Evolutionary conservation across 768 basidiomycete species (phyloP).

Genomic region (Lentinula boryana): DNA sequence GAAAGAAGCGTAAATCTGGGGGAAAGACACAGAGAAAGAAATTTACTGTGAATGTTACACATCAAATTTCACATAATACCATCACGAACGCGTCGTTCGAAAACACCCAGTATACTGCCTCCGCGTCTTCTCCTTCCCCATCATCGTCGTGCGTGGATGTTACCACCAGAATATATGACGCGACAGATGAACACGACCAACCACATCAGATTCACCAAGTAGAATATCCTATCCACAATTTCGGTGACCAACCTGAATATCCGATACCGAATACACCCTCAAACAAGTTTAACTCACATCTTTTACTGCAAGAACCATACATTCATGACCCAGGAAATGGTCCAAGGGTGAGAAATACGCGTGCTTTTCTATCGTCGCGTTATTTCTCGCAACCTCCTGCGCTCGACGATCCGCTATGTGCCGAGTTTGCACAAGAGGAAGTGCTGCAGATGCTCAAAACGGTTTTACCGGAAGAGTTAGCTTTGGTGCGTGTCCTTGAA

Average conservation of each 20-base stretch:
- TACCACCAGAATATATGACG: neutral
- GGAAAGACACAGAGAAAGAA: slow-evolving; percentile 2
- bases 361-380: slow-evolving; percentile 55
- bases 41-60: neutral
- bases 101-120: neutral
- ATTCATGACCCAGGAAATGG: slow-evolving; percentile 79
- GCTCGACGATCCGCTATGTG: slow-evolving; percentile 59
- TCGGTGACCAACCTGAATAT: neutral
- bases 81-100: neutral
- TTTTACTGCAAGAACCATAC: slow-evolving; percentile 43
- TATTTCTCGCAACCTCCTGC: slow-evolving; percentile 65
- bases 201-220: neutral
- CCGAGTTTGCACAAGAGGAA: slow-evolving; percentile 73
- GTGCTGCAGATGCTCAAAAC: slow-evolving; percentile 67
- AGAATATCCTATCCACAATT: neutral
- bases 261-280: neutral
- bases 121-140: neutral
- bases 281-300: slow-evolving; percentile 3
- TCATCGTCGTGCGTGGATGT: neutral
- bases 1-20: slow-evolving; percentile 7
- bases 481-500: slow-evolving; percentile 42
- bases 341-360: slow-evolving; percentile 63
- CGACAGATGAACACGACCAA: neutral
- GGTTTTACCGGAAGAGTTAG: slow-evolving; percentile 65
- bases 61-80: neutral